A percentile compares a stretch with the other conserved stretches of the same genome.
These are phyloP conservation scores for Hondaea fermentalgiana DNA, from an alignment of 108 stramenopile genomes.

Conservation along the genomic window DNA sequence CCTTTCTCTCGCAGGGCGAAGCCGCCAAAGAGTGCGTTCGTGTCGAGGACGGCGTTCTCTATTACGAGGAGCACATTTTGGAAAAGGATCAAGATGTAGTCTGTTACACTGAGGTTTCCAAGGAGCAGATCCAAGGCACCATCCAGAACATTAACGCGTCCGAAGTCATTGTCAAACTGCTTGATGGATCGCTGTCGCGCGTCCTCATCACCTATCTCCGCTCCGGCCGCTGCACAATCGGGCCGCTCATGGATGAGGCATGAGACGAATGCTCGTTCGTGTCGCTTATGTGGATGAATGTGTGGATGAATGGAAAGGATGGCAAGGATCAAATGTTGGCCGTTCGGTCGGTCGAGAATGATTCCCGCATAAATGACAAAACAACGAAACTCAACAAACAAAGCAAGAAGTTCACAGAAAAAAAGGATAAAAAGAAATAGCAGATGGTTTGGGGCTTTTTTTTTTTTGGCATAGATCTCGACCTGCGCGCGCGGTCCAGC, in stretches of 20 bases:
- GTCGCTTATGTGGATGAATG: too few relatives aligned
- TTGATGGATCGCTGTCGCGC: neutral
- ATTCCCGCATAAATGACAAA: too few relatives aligned
- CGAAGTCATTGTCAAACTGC: neutral
- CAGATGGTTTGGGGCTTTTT: too few relatives aligned
- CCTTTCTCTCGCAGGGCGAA: neutral
- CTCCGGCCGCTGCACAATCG: neutral
- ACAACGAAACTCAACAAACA: too few relatives aligned
- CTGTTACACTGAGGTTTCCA: neutral
- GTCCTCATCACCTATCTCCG: neutral
- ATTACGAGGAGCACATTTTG: neutral
- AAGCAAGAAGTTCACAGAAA: too few relatives aligned
- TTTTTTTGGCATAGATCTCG: too few relatives aligned
- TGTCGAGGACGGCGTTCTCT: neutral
- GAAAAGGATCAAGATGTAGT: neutral
- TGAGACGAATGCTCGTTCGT: too few relatives aligned
- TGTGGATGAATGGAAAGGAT: too few relatives aligned
- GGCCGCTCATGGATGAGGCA: neutral
- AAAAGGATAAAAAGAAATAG: too few relatives aligned
- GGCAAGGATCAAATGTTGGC: too few relatives aligned
- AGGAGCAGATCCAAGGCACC: constrained; percentile 2
- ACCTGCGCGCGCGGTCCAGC: too few relatives aligned
- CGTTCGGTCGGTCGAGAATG: too few relatives aligned
- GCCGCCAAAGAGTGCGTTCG: neutral
- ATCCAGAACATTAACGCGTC: neutral